These are phyloP conservation scores for Leccinum uliginosum DNA, from an alignment of 768 basidiomycete genomes.

Conservation along the genomic window DNA sequence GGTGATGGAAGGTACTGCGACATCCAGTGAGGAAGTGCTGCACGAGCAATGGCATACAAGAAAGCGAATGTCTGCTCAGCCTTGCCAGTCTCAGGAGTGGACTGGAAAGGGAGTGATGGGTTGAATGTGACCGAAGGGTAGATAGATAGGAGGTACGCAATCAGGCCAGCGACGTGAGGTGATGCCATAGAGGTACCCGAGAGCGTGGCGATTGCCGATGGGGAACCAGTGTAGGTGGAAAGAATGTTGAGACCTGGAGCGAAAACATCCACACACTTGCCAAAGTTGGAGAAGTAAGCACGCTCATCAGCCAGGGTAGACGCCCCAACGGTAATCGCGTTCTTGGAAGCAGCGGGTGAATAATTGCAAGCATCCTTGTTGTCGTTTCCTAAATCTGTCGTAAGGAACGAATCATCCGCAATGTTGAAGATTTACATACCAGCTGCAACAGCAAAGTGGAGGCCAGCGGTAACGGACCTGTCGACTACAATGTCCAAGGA, in stretches of 20 bases:
- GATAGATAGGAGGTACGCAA: slow-evolving; percentile 90
- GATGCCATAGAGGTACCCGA: slow-evolving; percentile 95
- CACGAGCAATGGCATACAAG: slow-evolving; percentile 51
- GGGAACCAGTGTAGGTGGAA: slow-evolving; percentile 76
- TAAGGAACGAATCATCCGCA: neutral
- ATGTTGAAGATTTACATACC: slow-evolving; percentile 44
- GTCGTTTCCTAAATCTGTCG: slow-evolving; percentile 55
- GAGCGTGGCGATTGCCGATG: slow-evolving; percentile 62
- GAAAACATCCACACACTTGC: slow-evolving; percentile 88
- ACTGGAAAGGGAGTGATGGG: slow-evolving; percentile 40
- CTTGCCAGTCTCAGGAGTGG: slow-evolving; percentile 33
- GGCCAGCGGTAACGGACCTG: slow-evolving; percentile 72
- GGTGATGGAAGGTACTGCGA: slow-evolving; percentile 54
- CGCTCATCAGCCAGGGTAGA: slow-evolving; percentile 77
- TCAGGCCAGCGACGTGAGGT: slow-evolving; percentile 84
- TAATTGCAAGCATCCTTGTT: slow-evolving; percentile 87
- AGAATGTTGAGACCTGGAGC: slow-evolving; percentile 89
- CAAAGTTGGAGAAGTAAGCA: slow-evolving; percentile 91
- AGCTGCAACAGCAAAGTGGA: slow-evolving; percentile 97
- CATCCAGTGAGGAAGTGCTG: slow-evolving; percentile 56
- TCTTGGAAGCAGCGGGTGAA: slow-evolving; percentile 86
- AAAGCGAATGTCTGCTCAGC: slow-evolving; percentile 37
- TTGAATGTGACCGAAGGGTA: slow-evolving; percentile 67
- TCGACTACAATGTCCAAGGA: slow-evolving; percentile 85
- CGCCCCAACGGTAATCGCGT: slow-evolving; percentile 93